A percentile compares a stretch with the other conserved stretches of the same genome.
Evolutionary conservation across 2,329 filamentous ascomycete genomes (phyloP).

Genomic region (Teratosphaeria nubilosa): DNA sequence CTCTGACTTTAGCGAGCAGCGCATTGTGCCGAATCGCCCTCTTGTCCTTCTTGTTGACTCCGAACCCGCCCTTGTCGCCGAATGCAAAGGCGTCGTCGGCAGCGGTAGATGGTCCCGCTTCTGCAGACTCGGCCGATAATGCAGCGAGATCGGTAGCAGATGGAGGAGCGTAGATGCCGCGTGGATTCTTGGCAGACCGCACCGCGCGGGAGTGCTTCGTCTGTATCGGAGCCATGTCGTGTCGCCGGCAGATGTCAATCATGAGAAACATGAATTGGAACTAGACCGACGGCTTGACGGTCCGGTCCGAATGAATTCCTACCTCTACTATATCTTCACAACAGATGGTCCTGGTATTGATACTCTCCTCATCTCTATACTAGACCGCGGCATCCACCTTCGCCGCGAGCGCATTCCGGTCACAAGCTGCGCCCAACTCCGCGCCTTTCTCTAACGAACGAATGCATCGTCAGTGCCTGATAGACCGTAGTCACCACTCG

Average conservation of each 20-base stretch:
- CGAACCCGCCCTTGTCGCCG: slow-evolving; percentile 35
- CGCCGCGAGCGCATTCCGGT: too few relatives aligned
- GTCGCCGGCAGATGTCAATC: neutral
- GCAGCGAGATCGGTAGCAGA: neutral
- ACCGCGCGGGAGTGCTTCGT: slow-evolving; percentile 5
- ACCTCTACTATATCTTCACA: too few relatives aligned
- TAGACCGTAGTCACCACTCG: too few relatives aligned
- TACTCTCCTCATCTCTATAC: too few relatives aligned
- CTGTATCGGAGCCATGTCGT: neutral
- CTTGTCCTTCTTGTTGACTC: slow-evolving; percentile 69
- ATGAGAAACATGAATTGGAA: neutral
- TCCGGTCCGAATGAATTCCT: too few relatives aligned
- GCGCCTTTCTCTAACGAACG: too few relatives aligned
- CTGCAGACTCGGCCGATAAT: neutral
- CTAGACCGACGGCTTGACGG: slow-evolving; percentile 12
- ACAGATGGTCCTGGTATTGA: too few relatives aligned
- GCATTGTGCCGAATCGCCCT: slow-evolving; percentile 68
- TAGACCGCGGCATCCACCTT: too few relatives aligned
- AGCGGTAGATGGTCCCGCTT: neutral
- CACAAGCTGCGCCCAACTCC: too few relatives aligned
- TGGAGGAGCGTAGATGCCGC: slow-evolving; percentile 16
- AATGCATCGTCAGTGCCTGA: too few relatives aligned
- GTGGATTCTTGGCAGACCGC: slow-evolving; percentile 8
- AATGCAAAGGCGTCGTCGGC: slow-evolving; percentile 2
- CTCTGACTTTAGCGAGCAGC: slow-evolving; percentile 45